A percentile compares a stretch with the other conserved stretches of the same genome.
Evolutionary conservation across 2,329 filamentous ascomycete genomes (phyloP).

Genomic region (Phaeosphaeria sp.): DNA sequence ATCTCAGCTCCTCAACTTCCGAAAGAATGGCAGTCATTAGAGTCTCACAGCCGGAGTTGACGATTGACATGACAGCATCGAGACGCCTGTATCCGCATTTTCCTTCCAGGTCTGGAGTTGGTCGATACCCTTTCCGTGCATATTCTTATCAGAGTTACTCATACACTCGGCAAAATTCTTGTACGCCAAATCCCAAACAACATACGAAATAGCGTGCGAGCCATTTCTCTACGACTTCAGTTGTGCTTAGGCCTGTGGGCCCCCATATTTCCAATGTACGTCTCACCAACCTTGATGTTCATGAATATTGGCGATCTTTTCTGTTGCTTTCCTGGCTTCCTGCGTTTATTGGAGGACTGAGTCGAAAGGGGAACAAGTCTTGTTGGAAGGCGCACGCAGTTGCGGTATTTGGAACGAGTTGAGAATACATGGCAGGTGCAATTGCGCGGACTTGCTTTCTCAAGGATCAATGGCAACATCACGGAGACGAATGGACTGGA

Average conservation of each 20-base stretch:
- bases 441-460: background rate
- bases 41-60: conserved; percentile 2
- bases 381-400: background rate
- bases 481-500: background rate
- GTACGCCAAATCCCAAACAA: background rate
- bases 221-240: background rate
- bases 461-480: background rate
- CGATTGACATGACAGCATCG: conserved; percentile 1
- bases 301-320: background rate
- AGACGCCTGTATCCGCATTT: conserved; percentile 5
- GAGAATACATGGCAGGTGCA: too few relatives aligned
- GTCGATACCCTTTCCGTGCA: conserved; percentile 39
- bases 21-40: conserved; percentile 68
- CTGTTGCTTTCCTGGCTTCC: background rate
- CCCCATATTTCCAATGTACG: background rate
- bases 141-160: conserved; percentile 13
- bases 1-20: conserved; percentile 84
- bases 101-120: conserved; percentile 26
- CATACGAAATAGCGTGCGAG: conserved; percentile 1
- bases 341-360: background rate
- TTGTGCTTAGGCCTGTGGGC: background rate
- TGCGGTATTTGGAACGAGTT: background rate
- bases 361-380: background rate
- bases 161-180: background rate
- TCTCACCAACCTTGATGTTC: background rate